Percentiles rank a stretch among this genome's conserved stretches.
Evolutionary conservation across 257 asterid genomes (phyloP).

Genomic region (Leonotis leonurus): DNA sequence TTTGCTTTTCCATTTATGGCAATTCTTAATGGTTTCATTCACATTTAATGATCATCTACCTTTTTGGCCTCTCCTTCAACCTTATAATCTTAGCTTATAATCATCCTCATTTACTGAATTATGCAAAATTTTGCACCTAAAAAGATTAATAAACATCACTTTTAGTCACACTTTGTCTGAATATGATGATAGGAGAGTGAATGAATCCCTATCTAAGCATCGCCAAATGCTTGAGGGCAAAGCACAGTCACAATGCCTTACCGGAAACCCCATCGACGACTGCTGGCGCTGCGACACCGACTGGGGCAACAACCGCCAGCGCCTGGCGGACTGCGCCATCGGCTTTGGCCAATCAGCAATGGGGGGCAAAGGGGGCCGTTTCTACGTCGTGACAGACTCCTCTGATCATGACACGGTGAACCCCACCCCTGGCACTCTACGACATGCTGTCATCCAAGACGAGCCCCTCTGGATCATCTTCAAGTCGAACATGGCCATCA

Average conservation of each 20-base stretch:
- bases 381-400: constrained; percentile 66
- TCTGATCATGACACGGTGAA: constrained; percentile 60
- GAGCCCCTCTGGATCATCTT: constrained; percentile 83
- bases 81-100: too few relatives aligned
- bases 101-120: too few relatives aligned
- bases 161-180: background rate
- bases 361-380: constrained; percentile 79
- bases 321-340: constrained; percentile 68
- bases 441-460: constrained; percentile 79
- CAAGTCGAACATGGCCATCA: constrained; percentile 56
- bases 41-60: background rate
- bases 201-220: constrained; percentile 53
- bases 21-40: background rate
- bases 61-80: too few relatives aligned
- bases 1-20: constrained; percentile 4
- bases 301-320: constrained; percentile 69
- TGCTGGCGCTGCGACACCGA: constrained; percentile 90
- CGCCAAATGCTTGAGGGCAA: constrained; percentile 28
- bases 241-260: constrained; percentile 56
- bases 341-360: constrained; percentile 66
- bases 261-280: constrained; percentile 94
- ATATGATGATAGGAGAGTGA: constrained; percentile 46
- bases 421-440: constrained; percentile 81
- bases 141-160: too few relatives aligned
- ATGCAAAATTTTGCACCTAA: too few relatives aligned